Evolutionary conservation across 2,329 filamentous ascomycete genomes (phyloP).

Genomic region (Diaporthe sp.): DNA sequence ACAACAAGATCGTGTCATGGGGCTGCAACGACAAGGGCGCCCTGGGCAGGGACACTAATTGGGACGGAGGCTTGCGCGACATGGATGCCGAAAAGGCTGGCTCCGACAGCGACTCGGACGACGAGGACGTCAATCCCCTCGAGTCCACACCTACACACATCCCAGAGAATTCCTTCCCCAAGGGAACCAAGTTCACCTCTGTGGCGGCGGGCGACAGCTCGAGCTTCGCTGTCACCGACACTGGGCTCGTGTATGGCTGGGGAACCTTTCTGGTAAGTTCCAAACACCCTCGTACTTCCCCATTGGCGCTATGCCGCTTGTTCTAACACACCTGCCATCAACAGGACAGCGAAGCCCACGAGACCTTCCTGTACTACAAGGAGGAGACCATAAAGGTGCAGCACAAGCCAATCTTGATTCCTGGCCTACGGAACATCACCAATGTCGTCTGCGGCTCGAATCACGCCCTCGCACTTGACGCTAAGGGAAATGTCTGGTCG

Average conservation of each 20-base stretch:
- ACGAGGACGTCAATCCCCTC: slow-evolving; percentile 69
- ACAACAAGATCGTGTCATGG: slow-evolving; percentile 78
- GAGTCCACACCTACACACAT: slow-evolving; percentile 71
- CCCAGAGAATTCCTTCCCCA: slow-evolving; percentile 64
- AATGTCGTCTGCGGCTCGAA: slow-evolving; percentile 68
- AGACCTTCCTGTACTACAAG: slow-evolving; percentile 40
- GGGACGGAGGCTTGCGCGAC: slow-evolving; percentile 66
- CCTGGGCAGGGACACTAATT: slow-evolving; percentile 71
- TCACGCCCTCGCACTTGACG: slow-evolving; percentile 71
- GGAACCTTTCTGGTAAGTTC: slow-evolving; percentile 72
- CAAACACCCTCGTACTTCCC: not conserved
- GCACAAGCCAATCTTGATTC: slow-evolving; percentile 60
- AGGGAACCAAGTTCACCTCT: slow-evolving; percentile 68
- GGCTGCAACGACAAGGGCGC: slow-evolving; percentile 79
- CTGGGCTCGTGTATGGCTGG: slow-evolving; percentile 75
- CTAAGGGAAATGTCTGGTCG: slow-evolving; percentile 69
- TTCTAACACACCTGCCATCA: slow-evolving; percentile 22
- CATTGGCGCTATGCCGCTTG: slow-evolving; percentile 36
- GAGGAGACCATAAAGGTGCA: slow-evolving; percentile 43
- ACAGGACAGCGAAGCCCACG: slow-evolving; percentile 44
- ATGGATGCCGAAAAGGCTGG: slow-evolving; percentile 59
- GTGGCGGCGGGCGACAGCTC: slow-evolving; percentile 72
- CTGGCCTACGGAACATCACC: slow-evolving; percentile 67
- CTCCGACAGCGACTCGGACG: slow-evolving; percentile 69
- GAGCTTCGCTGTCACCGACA: slow-evolving; percentile 72